A percentile compares a stretch with the other conserved stretches of the same genome.
These are phyloP conservation scores for Picochlorum sp. DNA, from an alignment of 139 green algal species.

Conservation along the genomic window DNA sequence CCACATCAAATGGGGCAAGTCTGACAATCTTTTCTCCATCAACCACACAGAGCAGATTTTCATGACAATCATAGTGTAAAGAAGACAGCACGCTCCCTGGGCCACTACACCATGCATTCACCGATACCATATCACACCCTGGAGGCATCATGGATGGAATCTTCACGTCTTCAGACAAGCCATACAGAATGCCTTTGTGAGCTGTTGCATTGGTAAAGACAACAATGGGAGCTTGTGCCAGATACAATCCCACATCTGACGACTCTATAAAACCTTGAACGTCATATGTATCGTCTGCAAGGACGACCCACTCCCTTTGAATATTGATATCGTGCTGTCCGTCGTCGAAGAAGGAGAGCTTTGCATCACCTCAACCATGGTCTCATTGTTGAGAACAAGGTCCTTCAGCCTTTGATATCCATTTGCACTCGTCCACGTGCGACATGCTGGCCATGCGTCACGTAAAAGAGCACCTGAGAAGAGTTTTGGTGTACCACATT, in stretches of 20 bases:
- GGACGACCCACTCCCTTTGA: too few species aligned
- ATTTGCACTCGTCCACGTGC: too few species aligned
- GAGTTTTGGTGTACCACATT: too few species aligned
- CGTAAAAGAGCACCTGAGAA: too few species aligned
- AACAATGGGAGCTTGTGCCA: conserved; percentile 28
- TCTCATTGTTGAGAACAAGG: too few species aligned
- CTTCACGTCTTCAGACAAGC: conserved; percentile 10
- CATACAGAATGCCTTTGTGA: conserved; percentile 9
- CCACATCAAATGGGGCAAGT: conserved; percentile 35
- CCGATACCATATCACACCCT: not conserved
- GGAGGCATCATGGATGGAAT: conserved; percentile 1
- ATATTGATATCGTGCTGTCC: too few species aligned
- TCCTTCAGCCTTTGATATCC: too few species aligned
- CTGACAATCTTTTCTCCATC: conserved; percentile 53
- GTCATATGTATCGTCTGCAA: not conserved
- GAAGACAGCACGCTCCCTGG: not conserved
- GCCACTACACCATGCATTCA: conserved; percentile 1
- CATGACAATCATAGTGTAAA: conserved; percentile 76
- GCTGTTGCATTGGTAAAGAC: conserved; percentile 8
- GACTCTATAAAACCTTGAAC: not conserved
- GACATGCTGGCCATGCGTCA: too few species aligned
- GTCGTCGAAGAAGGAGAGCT: too few species aligned
- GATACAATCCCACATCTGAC: conserved; percentile 11
- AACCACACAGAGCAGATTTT: conserved; percentile 68
- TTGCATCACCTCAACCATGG: too few species aligned